Conservation (phyloP, 371 early-diverging fungal species). For the Apophysomyces ossiformis region DNA sequence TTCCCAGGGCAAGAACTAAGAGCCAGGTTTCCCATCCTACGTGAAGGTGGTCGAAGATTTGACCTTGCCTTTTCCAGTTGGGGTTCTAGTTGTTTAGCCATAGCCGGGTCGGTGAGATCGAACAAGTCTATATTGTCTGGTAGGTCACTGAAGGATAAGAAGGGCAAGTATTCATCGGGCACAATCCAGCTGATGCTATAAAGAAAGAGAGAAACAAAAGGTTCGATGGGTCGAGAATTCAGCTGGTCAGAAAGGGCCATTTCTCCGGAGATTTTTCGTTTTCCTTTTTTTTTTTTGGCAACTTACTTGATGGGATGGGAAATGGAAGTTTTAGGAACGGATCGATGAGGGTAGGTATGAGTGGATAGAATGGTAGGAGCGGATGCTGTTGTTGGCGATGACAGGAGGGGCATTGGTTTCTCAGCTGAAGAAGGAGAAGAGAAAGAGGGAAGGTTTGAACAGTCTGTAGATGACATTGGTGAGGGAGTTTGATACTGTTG, state of each 20-base stretch:
- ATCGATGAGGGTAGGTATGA: conserved; percentile 12
- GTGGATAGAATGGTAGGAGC: neutral
- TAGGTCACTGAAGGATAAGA: conserved; percentile 34
- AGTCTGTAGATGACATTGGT: conserved; percentile 22
- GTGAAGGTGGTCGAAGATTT: conserved; percentile 18
- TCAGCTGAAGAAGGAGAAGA: conserved; percentile 5
- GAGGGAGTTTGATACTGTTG: neutral
- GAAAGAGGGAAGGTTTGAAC: conserved; percentile 14
- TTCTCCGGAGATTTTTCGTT: too few species aligned
- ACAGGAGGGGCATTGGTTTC: neutral
- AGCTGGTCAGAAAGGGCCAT: neutral
- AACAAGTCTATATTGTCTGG: conserved; percentile 44
- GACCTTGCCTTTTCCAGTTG: conserved; percentile 16
- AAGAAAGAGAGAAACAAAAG: neutral
- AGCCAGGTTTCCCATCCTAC: conserved; percentile 62
- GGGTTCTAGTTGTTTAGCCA: conserved; percentile 20
- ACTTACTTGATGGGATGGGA: conserved; percentile 63
- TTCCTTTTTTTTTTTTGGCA: too few species aligned
- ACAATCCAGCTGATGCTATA: conserved; percentile 62
- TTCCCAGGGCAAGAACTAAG: conserved; percentile 85
- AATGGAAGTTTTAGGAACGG: conserved; percentile 52
- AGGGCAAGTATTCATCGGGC: conserved; percentile 46
- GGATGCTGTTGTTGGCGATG: conserved; percentile 5
- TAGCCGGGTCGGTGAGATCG: conserved; percentile 42
- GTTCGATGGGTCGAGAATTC: neutral